Percentiles rank a stretch among this genome's conserved stretches.
Evolutionary conservation across 192 early-diverging fungal genomes (phyloP).

Genomic region (Coemansia sp.): DNA sequence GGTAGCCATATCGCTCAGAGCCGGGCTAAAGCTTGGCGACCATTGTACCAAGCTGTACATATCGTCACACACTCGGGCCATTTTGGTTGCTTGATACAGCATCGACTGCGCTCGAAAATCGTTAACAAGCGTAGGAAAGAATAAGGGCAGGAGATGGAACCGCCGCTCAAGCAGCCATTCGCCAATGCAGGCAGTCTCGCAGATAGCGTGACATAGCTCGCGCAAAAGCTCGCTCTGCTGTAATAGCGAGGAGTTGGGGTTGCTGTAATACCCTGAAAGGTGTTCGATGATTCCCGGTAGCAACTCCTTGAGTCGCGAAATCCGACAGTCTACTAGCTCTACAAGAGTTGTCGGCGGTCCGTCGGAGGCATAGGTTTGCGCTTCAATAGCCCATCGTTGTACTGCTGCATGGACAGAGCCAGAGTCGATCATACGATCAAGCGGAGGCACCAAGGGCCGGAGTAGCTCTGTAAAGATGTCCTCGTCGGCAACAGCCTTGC

Average conservation of each 20-base stretch:
- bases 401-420: slow-evolving; percentile 20
- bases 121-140: slow-evolving; percentile 19
- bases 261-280: neutral
- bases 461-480: slow-evolving; percentile 25
- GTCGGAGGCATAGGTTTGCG: slow-evolving; percentile 9
- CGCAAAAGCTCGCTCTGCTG: slow-evolving; percentile 20
- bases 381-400: slow-evolving; percentile 27
- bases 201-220: slow-evolving; percentile 29
- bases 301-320: slow-evolving; percentile 27
- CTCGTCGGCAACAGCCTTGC: neutral
- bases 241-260: neutral
- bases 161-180: slow-evolving; percentile 39
- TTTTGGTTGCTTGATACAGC: slow-evolving; percentile 19
- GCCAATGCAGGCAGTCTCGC: slow-evolving; percentile 30
- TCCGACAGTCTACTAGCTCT: slow-evolving; percentile 6
- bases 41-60: slow-evolving; percentile 33
- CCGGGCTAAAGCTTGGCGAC: slow-evolving; percentile 15
- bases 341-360: slow-evolving; percentile 19
- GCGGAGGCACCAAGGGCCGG: neutral
- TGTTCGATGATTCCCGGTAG: slow-evolving; percentile 19
- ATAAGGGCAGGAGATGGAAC: slow-evolving; percentile 22
- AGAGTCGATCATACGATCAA: neutral
- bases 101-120: slow-evolving; percentile 19
- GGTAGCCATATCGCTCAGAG: slow-evolving; percentile 22
- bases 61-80: slow-evolving; percentile 32